Conservation (phyloP, 2,329 filamentous ascomycete genomes). For the Zarea fungicola region DNA sequence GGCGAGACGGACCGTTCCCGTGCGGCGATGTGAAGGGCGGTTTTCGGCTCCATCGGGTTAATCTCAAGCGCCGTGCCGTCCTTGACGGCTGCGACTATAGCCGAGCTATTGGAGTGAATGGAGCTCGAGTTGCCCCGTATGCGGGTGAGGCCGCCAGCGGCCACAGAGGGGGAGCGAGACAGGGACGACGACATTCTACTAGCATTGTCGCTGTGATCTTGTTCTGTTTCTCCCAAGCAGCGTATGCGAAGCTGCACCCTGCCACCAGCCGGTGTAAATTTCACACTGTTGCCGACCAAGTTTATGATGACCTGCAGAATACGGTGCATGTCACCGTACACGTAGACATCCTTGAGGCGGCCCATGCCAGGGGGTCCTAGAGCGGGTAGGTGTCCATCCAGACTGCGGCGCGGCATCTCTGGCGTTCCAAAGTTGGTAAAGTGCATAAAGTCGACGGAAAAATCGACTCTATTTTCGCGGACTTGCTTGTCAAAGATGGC, state of each 20-base stretch:
- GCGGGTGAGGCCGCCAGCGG: not conserved
- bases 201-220: not conserved
- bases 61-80: conserved; percentile 11
- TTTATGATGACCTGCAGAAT: conserved; percentile 91
- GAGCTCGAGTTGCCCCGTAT: conserved; percentile 6
- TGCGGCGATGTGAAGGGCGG: not conserved
- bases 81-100: not conserved
- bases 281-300: conserved; percentile 83
- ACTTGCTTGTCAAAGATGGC: conserved; percentile 91
- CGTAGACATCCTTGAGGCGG: conserved; percentile 73
- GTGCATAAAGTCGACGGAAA: conserved; percentile 59
- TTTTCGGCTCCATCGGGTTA: conserved; percentile 11
- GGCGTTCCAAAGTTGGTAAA: not conserved
- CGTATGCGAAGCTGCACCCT: conserved; percentile 71
- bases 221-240: conserved; percentile 57
- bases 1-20: conserved; percentile 7
- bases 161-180: not conserved
- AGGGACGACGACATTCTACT: conserved; percentile 8
- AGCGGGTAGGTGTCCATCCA: not conserved
- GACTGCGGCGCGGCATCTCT: conserved; percentile 1
- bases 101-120: conserved; percentile 4
- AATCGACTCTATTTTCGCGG: conserved; percentile 68
- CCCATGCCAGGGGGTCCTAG: conserved; percentile 37
- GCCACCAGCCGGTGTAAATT: conserved; percentile 78
- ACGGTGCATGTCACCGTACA: conserved; percentile 87